Conservation (phyloP, 1,284 basidiomycete species). For the Dichomitus squalens region DNA sequence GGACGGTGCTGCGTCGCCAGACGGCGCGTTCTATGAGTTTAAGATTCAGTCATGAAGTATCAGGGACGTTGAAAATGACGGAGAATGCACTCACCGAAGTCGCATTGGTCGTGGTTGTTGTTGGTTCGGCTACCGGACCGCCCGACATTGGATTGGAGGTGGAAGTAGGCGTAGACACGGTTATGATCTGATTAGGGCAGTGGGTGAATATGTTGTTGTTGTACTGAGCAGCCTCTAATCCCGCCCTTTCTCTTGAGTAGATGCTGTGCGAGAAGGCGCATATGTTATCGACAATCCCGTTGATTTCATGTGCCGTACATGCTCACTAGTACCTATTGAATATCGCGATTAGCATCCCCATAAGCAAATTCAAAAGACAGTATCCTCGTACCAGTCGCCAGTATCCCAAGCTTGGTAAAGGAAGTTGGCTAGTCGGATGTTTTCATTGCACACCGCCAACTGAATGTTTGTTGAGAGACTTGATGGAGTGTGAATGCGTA, state of each 20-base stretch:
- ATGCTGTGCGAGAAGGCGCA: slow-evolving; percentile 10
- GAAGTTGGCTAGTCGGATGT: slow-evolving; percentile 8
- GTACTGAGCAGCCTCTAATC: slow-evolving; percentile 4
- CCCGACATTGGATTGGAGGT: no score
- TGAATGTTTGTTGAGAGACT: slow-evolving; percentile 4
- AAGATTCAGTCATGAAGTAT: no score
- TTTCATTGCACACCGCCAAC: slow-evolving; percentile 4
- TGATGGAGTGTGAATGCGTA: neutral
- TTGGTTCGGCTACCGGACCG: no score
- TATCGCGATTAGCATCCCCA: neutral
- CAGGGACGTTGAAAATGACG: no score
- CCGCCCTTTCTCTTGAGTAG: slow-evolving; percentile 18
- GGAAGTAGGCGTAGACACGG: no score
- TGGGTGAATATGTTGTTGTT: slow-evolving; percentile 22
- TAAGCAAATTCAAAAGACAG: no score
- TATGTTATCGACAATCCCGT: neutral
- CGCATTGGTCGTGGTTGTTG: no score
- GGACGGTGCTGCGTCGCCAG: no score
- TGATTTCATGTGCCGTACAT: neutral
- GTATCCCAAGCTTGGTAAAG: slow-evolving; percentile 10
- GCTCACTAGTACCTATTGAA: neutral
- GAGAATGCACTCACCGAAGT: no score
- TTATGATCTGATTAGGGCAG: slow-evolving; percentile 7
- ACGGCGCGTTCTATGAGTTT: no score
- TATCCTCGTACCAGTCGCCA: slow-evolving; percentile 6